phyloP scores from a whole-genome alignment of 192 early-diverging fungal species.

The Phycomyces nitens region DNA sequence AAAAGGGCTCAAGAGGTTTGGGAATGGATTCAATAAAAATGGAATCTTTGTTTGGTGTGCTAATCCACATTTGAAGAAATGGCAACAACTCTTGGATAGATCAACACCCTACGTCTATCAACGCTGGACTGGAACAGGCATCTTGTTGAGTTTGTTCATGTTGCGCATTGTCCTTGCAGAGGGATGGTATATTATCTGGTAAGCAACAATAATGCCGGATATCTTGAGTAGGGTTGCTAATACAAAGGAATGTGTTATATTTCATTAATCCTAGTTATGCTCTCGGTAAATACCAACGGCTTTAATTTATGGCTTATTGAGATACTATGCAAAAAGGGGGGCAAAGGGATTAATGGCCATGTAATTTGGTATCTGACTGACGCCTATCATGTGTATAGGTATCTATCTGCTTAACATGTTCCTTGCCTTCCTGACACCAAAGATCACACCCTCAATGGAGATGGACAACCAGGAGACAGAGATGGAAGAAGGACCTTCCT shows the following conservation, averaged over 20 bases:
- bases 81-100: slow-evolving; percentile 78
- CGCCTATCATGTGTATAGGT: too few relatives aligned
- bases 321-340: too few relatives aligned
- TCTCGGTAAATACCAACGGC: slow-evolving; percentile 25
- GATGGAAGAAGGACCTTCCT: slow-evolving; percentile 57
- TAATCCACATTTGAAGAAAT: slow-evolving; percentile 64
- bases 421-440: slow-evolving; percentile 93
- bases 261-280: slow-evolving; percentile 26
- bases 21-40: too few relatives aligned
- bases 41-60: too few relatives aligned
- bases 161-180: slow-evolving; percentile 76
- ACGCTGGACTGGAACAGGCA: slow-evolving; percentile 72
- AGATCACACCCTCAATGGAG: slow-evolving; percentile 88
- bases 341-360: too few relatives aligned
- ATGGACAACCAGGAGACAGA: slow-evolving; percentile 61
- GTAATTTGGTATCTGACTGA: too few relatives aligned
- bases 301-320: neutral
- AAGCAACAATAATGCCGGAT: slow-evolving; percentile 48
- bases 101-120: slow-evolving; percentile 70
- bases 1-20: too few relatives aligned
- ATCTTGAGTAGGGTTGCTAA: slow-evolving; percentile 11
- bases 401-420: slow-evolving; percentile 96
- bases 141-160: slow-evolving; percentile 64
- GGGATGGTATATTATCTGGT: slow-evolving; percentile 97
- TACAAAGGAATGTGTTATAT: neutral